phyloP scores from a whole-genome alignment of 441 rosid genomes.

The Daphne laureola region DNA sequence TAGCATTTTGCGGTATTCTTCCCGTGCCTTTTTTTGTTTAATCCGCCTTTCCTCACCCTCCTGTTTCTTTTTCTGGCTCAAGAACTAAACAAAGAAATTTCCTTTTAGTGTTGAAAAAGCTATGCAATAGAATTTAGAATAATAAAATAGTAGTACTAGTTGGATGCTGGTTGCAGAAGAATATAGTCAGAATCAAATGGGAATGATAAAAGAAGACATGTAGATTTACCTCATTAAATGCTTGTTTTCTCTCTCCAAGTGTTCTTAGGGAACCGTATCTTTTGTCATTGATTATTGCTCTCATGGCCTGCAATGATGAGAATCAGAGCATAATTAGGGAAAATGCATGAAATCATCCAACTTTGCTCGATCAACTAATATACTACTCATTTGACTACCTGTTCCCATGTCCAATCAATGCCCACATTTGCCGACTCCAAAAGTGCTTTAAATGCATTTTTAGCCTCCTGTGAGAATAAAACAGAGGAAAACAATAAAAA shows the following conservation, averaged over 20 bases:
- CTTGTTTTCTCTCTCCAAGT: conserved; percentile 75
- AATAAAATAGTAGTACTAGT: neutral
- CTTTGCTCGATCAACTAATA: too few species aligned
- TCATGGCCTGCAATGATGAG: conserved; percentile 44
- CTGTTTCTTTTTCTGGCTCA: conserved; percentile 47
- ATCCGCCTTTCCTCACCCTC: conserved; percentile 50
- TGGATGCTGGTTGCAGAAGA: conserved; percentile 8
- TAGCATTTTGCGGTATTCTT: conserved; percentile 55
- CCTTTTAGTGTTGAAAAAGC: too few species aligned
- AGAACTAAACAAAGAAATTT: conserved; percentile 32
- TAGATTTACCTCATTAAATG: conserved; percentile 54
- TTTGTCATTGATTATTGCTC: conserved; percentile 59
- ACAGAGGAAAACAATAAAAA: conserved; percentile 3
- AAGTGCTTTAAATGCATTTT: conserved; percentile 52
- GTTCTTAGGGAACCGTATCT: conserved; percentile 64
- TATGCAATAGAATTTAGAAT: too few species aligned
- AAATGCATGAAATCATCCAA: too few species aligned
- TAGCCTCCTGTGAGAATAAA: conserved; percentile 42
- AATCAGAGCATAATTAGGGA: too few species aligned
- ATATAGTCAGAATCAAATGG: neutral
- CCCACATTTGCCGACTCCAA: conserved; percentile 55
- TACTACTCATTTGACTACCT: conserved; percentile 29
- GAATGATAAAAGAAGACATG: neutral
- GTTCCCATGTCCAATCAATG: conserved; percentile 81
- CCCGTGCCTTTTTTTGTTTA: conserved; percentile 48